Conservation (phyloP, 2,329 filamentous ascomycete genomes). For the Thielaviopsis ethacetica region DNA sequence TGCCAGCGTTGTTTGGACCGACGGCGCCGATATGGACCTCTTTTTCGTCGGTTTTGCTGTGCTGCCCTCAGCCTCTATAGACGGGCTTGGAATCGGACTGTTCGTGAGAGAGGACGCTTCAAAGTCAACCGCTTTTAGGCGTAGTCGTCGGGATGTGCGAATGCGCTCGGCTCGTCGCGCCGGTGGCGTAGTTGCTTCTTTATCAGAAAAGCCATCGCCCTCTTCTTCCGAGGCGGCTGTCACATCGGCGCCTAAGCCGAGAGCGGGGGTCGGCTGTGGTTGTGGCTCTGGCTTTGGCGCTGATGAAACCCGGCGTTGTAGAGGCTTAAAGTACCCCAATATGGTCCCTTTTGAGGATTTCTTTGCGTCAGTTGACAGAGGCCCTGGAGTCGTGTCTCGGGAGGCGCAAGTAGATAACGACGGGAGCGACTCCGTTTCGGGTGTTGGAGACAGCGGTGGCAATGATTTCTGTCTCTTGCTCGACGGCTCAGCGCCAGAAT, state of each 20-base stretch:
- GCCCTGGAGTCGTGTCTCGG: background rate
- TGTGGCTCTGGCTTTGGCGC: constrained; percentile 7
- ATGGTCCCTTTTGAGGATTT: constrained; percentile 20
- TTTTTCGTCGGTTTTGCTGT: background rate
- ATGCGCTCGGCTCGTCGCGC: background rate
- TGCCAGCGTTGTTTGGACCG: constrained; percentile 28
- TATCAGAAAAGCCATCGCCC: background rate
- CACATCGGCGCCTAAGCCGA: background rate
- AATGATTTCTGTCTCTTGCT: constrained; percentile 16
- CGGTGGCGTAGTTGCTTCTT: background rate
- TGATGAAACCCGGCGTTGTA: constrained; percentile 11
- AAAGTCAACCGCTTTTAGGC: background rate
- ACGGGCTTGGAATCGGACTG: background rate
- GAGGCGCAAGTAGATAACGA: background rate
- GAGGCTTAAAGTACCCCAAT: constrained; percentile 26
- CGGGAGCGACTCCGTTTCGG: background rate
- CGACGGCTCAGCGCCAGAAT: constrained; percentile 16
- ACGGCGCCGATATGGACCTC: background rate
- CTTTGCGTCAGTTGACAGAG: background rate
- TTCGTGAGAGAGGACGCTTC: background rate
- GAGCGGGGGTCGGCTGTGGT: background rate
- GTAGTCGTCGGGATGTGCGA: background rate
- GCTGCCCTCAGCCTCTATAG: background rate
- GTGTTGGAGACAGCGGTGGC: background rate
- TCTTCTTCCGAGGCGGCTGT: background rate